These are phyloP conservation scores for Acanthamoeba healyi DNA, from an alignment of 208 protist species.

Conservation along the genomic window DNA sequence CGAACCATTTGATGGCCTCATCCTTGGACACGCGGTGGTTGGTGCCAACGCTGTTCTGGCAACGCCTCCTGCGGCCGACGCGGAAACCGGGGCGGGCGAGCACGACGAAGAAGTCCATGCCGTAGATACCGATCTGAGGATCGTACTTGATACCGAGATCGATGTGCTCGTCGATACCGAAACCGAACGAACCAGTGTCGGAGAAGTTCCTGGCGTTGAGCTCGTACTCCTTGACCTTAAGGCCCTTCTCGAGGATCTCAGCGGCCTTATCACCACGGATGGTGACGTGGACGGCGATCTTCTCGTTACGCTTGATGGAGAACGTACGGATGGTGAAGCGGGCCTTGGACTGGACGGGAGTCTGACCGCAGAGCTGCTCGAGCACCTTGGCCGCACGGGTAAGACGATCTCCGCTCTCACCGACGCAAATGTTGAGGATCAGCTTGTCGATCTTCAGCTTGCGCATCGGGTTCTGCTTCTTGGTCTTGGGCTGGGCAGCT, in stretches of 20 bases:
- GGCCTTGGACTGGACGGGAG: constrained; percentile 97
- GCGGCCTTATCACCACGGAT: constrained; percentile 99
- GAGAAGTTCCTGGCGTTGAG: constrained; percentile 97
- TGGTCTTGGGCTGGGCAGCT: constrained; percentile 74
- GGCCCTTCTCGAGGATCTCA: constrained; percentile 98
- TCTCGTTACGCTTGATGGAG: constrained; percentile 99
- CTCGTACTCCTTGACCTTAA: constrained; percentile 99
- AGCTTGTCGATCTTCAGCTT: constrained; percentile 99
- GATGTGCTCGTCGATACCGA: constrained; percentile 99
- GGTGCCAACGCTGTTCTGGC: constrained; percentile 92
- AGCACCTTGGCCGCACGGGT: constrained; percentile 99
- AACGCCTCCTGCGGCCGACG: constrained; percentile 91
- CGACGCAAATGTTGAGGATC: constrained; percentile 99
- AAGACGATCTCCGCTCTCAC: constrained; percentile 98
- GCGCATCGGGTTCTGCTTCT: constrained; percentile 96
- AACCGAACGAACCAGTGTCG: constrained; percentile 99
- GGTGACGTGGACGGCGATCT: constrained; percentile 99
- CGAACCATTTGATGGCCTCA: constrained; percentile 99
- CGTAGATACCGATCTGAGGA: constrained; percentile 99
- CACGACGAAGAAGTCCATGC: constrained; percentile 99
- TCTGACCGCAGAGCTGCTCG: constrained; percentile 99
- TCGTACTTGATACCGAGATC: constrained; percentile 99
- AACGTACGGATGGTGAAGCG: constrained; percentile 99
- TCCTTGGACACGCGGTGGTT: constrained; percentile 97
- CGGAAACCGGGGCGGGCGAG: constrained; percentile 97